Base-by-base conservation (phyloP, 2,329 filamentous ascomycete species). In the Aspergillus sp. region DNA sequence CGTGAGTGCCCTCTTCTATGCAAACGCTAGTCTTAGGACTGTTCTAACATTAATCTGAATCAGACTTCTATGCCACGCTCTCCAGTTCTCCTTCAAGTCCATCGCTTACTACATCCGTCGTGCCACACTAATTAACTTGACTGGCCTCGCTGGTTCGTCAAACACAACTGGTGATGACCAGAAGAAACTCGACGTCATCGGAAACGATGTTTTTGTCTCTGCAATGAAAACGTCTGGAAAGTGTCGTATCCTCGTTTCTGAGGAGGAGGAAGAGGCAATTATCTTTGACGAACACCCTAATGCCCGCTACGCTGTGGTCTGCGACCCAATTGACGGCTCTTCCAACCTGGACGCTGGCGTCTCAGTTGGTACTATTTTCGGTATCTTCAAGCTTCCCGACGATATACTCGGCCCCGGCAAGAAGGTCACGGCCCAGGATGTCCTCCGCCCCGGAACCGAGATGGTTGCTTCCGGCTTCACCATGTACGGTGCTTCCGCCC, bases 11-110 rank as follows among this genome's bases (percentile, higher is more conserved):
- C 46, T 42, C 54, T 24, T 22, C 24, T 44, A 13, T n/a, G 37
- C 24, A 45, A 37, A n/a, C 3, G 19, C 6, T 13, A 30, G 34
- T 40, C 17, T 17, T 12, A 4, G 9, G 13, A 20, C 39, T 51
- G 30, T 27, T 24, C 12, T n/a, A 37, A 37, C 5, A 13, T 15
- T n/a, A n/a, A 45, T 11, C 30, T n/a, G 19, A 49, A 12, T 30
- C 70, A 97, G 93, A 70, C 85, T 99, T 53, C 86, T 99, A 59
- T 97, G 92, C 83, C 95, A 99, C 76, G 93, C 95, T 60, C 89
- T 99, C 59, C 95, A 98, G 78, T 99, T 98, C 83, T 93, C 95
- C 64, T 99, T 99, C 89, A 99, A 99, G 83, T 96, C 91, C 66
- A 99, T 99, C 77, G 91, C 95, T 69, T 96, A 98, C 84, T 99